Evolutionary conservation across 495 filamentous ascomycete genomes (phyloP).

Genomic region (Cercophora samala): DNA sequence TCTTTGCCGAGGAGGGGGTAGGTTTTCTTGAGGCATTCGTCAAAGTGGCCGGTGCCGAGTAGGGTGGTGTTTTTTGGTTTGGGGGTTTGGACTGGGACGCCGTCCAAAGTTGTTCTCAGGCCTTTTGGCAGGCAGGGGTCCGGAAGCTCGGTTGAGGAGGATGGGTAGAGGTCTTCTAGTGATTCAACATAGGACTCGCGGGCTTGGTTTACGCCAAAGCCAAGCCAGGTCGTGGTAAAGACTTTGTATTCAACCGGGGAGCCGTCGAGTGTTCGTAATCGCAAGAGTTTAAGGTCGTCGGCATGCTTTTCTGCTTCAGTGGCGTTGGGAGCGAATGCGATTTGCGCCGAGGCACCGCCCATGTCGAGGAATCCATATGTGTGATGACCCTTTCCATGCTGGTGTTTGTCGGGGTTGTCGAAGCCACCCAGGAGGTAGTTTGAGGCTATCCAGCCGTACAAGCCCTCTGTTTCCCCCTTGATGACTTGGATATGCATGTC

Average conservation of each 20-base stretch:
- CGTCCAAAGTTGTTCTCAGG: conserved; percentile 63
- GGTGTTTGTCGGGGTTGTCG: conserved; percentile 68
- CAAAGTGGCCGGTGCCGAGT: conserved; percentile 79
- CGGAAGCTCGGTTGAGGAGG: conserved; percentile 62
- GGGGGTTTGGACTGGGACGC: conserved; percentile 41
- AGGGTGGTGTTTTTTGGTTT: conserved; percentile 44
- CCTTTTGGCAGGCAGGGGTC: conserved; percentile 90
- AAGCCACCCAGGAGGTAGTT: conserved; percentile 97
- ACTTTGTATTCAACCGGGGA: conserved; percentile 73
- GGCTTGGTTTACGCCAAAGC: conserved; percentile 92
- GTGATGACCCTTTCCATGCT: conserved; percentile 79
- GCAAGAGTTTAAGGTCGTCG: conserved; percentile 80
- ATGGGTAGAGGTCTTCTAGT: conserved; percentile 58
- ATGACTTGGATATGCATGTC: conserved; percentile 90
- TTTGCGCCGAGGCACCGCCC: conserved; percentile 95
- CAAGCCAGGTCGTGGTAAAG: conserved; percentile 95
- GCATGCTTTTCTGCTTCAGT: conserved; percentile 90
- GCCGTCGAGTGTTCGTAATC: conserved; percentile 79
- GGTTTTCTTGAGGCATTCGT: conserved; percentile 77
- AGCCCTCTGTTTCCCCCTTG: conserved; percentile 90
- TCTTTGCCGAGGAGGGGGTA: conserved; percentile 89
- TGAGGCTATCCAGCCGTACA: conserved; percentile 99
- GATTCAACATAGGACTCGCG: conserved; percentile 73
- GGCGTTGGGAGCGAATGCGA: conserved; percentile 91
- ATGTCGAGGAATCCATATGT: conserved; percentile 99